phyloP scores from a whole-genome alignment of 129 eudicot species.

The Smallanthus sonchifolius region DNA sequence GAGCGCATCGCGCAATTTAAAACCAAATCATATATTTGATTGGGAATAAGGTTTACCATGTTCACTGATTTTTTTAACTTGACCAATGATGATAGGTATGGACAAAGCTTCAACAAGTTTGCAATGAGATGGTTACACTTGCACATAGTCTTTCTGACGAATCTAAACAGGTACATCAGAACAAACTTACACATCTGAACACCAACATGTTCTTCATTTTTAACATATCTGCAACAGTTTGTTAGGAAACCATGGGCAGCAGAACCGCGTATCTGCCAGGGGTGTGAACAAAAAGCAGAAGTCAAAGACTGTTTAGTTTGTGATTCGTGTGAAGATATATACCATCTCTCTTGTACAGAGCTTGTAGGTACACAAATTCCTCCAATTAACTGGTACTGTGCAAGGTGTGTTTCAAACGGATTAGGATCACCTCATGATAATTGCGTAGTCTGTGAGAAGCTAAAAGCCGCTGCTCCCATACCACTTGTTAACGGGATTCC shows the following conservation, averaged over 20 bases:
- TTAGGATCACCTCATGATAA: slow-evolving; percentile 54
- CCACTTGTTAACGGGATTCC: neutral
- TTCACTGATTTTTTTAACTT: slow-evolving; percentile 2
- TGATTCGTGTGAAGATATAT: slow-evolving; percentile 81
- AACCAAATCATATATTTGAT: neutral
- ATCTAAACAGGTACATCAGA: slow-evolving; percentile 51
- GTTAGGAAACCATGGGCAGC: slow-evolving; percentile 36
- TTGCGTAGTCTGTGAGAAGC: slow-evolving; percentile 64
- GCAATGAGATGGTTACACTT: slow-evolving; percentile 55
- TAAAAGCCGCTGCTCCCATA: slow-evolving; percentile 24
- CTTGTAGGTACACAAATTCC: slow-evolving; percentile 61
- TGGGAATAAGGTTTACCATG: neutral
- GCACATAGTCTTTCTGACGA: slow-evolving; percentile 62
- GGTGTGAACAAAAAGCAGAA: slow-evolving; percentile 53
- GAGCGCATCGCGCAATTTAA: too few relatives aligned
- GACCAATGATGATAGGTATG: slow-evolving; percentile 48
- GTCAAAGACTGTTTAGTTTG: slow-evolving; percentile 59
- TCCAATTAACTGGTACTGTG: slow-evolving; percentile 64
- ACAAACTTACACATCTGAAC: neutral
- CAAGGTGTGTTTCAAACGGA: slow-evolving; percentile 51
- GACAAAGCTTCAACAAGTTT: slow-evolving; percentile 66
- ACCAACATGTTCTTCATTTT: neutral
- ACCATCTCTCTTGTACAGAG: slow-evolving; percentile 64
- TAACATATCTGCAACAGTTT: slow-evolving; percentile 29
- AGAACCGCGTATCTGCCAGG: slow-evolving; percentile 45